phyloP scores from a whole-genome alignment of 78 protist species.

The Bodo saltans region DNA sequence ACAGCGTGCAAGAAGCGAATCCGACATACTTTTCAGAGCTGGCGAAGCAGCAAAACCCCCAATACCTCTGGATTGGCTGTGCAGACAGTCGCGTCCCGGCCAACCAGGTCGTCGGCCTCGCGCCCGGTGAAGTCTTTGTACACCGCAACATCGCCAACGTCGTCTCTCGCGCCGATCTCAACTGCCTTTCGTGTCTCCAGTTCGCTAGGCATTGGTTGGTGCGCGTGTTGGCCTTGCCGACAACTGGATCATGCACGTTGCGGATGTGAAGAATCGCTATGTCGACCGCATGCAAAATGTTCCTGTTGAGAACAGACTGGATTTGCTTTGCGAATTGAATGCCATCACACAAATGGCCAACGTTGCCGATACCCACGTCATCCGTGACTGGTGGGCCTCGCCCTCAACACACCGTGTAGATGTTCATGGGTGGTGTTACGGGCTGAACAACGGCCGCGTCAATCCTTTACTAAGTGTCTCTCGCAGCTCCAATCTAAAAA shows the following conservation, averaged over 20 bases:
- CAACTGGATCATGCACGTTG: constrained; percentile 74
- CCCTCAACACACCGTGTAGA: not conserved
- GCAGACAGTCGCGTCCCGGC: constrained; percentile 88
- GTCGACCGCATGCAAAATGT: not conserved
- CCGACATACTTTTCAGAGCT: constrained; percentile 57
- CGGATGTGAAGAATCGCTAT: constrained; percentile 48
- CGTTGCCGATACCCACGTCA: not conserved
- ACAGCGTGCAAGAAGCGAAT: constrained; percentile 38
- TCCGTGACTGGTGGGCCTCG: not conserved
- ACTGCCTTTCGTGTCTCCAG: constrained; percentile 61
- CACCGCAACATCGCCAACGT: constrained; percentile 86
- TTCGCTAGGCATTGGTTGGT: constrained; percentile 53
- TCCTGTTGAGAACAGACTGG: not conserved
- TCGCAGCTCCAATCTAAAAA: too few species aligned
- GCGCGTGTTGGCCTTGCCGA: constrained; percentile 61
- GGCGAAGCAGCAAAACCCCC: constrained; percentile 58
- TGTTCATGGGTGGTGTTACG: not conserved
- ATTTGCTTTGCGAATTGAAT: not conserved
- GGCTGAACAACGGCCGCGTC: constrained; percentile 2
- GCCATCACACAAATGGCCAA: not conserved
- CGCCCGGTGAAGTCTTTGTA: constrained; percentile 76
- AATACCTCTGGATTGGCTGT: constrained; percentile 85
- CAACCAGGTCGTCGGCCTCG: constrained; percentile 54
- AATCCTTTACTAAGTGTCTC: not conserved
- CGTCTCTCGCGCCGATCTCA: constrained; percentile 69